Base-by-base conservation (phyloP, 805 yeast species). In the Candida pini region DNA sequence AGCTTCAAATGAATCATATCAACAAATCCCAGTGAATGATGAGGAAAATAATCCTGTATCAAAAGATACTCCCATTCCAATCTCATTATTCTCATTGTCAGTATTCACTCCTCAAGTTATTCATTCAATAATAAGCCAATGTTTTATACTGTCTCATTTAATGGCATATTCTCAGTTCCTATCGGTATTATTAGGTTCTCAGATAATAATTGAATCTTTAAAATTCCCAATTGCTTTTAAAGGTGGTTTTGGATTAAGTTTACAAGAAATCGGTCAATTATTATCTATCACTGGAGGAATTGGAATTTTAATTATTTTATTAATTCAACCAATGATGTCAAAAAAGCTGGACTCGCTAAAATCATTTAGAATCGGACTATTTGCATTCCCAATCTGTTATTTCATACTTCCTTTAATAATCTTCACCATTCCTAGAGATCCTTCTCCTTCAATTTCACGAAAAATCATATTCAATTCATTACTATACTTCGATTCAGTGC, bases 201-300 rank as follows among this genome's bases (percentile, higher is more conserved):
- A 49, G 9, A 43, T 52, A 13, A 36, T 42, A 15, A 38, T 38
- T 3, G 53, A 54, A 32, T 32, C 38, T 10, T 58, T 67, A n/a
- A 43, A 53, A 23, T 73, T 75, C 44, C 81, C 81, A 9, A 63
- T 68, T 53, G 54, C 48, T 18, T 53, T 73, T 14, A 48, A 51
- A 22, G 82, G 82, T 25, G 82, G 82, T 1, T 58, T 76, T 41
- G 76, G 76, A 4, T 64, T 63, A 47, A 41, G 49, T 15, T 56
- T 76, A 4, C 59, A 58, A 28, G 61, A 62, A 15, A 73, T 76
- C 19, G 81, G 81, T 34, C 47, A 60, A 3, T 44, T 74, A 32
- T 53, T 76, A 25, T 72, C 80, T 5, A 41, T 64, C 1, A 70
- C 75, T 4, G 82, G 81, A n/a, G 48, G 71, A 9, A 57, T 68